Percentiles rank a stretch among this genome's conserved stretches.
These are phyloP conservation scores for Teratosphaeria zuluensis DNA, from an alignment of 2,329 filamentous ascomycete genomes.

Conservation along the genomic window DNA sequence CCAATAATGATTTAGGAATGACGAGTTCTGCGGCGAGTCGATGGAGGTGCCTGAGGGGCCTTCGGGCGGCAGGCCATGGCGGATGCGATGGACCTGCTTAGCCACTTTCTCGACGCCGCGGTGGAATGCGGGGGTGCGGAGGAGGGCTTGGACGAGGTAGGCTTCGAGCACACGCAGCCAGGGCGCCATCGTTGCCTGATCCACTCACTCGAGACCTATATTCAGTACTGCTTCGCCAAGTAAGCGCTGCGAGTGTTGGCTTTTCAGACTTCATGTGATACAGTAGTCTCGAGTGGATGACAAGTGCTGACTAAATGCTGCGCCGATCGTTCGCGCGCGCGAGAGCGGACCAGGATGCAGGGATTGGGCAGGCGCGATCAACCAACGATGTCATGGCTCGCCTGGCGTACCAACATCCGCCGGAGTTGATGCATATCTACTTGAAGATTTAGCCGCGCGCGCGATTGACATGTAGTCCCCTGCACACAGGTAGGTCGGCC, in stretches of 20 bases:
- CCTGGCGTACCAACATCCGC: too few relatives aligned
- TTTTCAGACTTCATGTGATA: too few relatives aligned
- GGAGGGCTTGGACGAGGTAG: slow-evolving; percentile 33
- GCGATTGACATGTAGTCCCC: not conserved
- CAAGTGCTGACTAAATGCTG: not conserved
- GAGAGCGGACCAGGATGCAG: not conserved
- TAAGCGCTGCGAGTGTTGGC: too few relatives aligned
- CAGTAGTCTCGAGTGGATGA: not conserved
- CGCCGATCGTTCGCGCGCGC: not conserved
- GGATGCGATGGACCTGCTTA: slow-evolving; percentile 34
- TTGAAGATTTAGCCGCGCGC: too few relatives aligned
- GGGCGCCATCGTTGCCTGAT: slow-evolving; percentile 15
- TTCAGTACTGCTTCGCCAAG: too few relatives aligned
- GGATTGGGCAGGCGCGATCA: not conserved
- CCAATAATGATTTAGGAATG: slow-evolving; percentile 41
- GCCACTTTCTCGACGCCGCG: slow-evolving; percentile 43
- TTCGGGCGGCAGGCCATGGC: slow-evolving; percentile 38
- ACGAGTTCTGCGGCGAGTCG: slow-evolving; percentile 27
- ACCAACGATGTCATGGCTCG: not conserved
- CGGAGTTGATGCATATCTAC: too few relatives aligned
- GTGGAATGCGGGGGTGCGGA: slow-evolving; percentile 47
- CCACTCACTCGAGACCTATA: not conserved
- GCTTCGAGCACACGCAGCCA: slow-evolving; percentile 33
- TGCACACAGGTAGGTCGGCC: not conserved
- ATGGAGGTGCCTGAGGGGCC: slow-evolving; percentile 42